These are phyloP conservation scores for Blastocladiella britannica DNA, from an alignment of 192 early-diverging fungal species.

Conservation along the genomic window DNA sequence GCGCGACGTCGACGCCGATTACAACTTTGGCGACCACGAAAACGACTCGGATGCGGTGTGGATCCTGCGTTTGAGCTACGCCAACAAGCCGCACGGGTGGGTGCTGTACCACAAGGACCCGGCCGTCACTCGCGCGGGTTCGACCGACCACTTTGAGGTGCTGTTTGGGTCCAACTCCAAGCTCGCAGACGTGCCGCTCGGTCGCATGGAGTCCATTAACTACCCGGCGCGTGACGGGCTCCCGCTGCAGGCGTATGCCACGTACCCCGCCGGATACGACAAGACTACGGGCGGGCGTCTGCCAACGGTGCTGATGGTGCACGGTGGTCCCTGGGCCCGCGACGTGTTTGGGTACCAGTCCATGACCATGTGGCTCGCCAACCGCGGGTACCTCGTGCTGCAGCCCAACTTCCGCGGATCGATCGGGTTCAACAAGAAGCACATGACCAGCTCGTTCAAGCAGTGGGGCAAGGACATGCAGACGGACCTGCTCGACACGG, in stretches of 20 bases:
- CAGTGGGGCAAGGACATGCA: conserved; percentile 18
- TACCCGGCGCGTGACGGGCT: background rate
- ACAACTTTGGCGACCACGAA: background rate
- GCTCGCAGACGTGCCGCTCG: background rate
- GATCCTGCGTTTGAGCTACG: background rate
- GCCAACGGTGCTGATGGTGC: conserved; percentile 12
- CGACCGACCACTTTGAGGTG: background rate
- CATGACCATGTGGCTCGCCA: conserved; percentile 12
- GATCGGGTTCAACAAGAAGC: conserved; percentile 12
- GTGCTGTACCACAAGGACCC: background rate
- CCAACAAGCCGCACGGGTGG: background rate
- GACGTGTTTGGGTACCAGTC: conserved; percentile 11
- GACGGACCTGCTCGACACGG: conserved; percentile 15
- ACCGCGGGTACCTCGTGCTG: conserved; percentile 17
- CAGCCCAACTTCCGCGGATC: conserved; percentile 16
- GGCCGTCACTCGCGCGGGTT: no score
- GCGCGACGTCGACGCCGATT: background rate
- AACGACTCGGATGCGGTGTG: background rate
- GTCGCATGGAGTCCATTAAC: background rate
- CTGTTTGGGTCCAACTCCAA: background rate
- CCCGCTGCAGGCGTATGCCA: background rate
- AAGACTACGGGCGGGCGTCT: background rate
- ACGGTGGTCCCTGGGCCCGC: conserved; percentile 17
- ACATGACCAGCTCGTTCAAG: conserved; percentile 7
- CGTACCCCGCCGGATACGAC: background rate